Conservation (phyloP, 176 grass and related monocot species). For the Cocos nucifera region DNA sequence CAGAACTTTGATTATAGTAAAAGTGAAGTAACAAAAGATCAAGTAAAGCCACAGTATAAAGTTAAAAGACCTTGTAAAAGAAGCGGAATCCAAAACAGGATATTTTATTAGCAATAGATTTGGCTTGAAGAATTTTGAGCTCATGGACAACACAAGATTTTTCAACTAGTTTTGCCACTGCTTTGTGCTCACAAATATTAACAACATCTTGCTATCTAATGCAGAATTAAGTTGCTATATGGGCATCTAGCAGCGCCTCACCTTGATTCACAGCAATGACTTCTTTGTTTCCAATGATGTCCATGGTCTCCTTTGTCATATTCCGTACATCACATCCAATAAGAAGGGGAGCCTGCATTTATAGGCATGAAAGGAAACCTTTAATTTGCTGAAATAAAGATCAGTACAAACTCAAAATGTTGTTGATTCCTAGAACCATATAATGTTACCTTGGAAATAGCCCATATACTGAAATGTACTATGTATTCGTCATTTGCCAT, state of each 20-base stretch:
- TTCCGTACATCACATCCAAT: conserved; percentile 79
- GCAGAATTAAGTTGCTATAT: background rate
- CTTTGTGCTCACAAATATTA: too few species aligned
- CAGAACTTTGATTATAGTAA: too few species aligned
- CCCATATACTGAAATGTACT: conserved; percentile 87
- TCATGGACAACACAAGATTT: too few species aligned
- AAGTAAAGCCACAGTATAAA: too few species aligned
- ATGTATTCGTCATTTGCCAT: conserved; percentile 72
- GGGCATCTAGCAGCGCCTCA: conserved; percentile 1
- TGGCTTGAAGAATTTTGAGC: too few species aligned
- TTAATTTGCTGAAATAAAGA: background rate
- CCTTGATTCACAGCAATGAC: conserved; percentile 94
- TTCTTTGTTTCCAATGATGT: conserved; percentile 74
- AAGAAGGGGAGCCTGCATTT: conserved; percentile 67
- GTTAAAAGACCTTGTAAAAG: too few species aligned
- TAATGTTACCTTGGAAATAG: conserved; percentile 66
- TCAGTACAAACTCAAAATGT: too few species aligned
- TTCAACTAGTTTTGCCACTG: too few species aligned
- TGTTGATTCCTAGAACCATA: background rate
- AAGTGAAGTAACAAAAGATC: too few species aligned
- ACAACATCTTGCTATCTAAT: too few species aligned
- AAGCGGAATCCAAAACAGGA: too few species aligned
- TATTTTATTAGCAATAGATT: too few species aligned
- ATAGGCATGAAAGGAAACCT: background rate
- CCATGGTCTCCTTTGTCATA: conserved; percentile 57